Evolutionary conservation across 1,139 yeast species (phyloP), one percentile per base, ranked within the genome.

Genomic region (Arxiozyma slooffiae): DNA sequence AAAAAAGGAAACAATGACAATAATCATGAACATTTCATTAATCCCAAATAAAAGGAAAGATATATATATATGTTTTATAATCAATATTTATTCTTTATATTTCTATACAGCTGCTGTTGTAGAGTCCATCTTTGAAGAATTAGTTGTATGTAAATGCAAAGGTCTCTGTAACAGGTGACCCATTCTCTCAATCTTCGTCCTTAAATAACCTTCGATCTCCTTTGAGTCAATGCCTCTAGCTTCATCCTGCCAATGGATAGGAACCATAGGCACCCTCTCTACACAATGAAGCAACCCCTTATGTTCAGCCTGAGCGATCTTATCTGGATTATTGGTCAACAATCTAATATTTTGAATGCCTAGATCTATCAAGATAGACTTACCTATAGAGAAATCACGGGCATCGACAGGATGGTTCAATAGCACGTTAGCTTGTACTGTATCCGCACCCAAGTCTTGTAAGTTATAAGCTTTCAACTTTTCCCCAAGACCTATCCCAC

Each of bases 371-470:
- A 94, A 72, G 44, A 94, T 94, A 6, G 97, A 94, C 6, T 97
- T 92, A 5, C 98, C 98, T 55, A 94, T 73, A 0, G 94, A 82
- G 64, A 92, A 94, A 49, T 90, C 84, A 60, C 99, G 79, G 17
- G 88, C 96, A 68, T 94, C 98, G 0, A 97, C 97, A 3, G 98
- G 98, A 65, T 94, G 98, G 60, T 96, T 80, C 58, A 94, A 76
- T 71, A 94, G 69, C 56, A 94, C 72, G 68, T 94, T 94, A 16
- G 98, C 98, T 67, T 90, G 95, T 11, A 94, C 97, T 0, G 98
- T 94, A 68, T 94, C 98, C 7, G 97, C 97, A 9, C 99, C 99
- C 53, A 94, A 75, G 69, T 94, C 99, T 71, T 94, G 98, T 58
- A 94, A 73, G 64, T 94, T 94, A 69, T 94, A 94, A 1, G 98